Conservation (phyloP, 192 early-diverging fungal genomes). For the Linderina pennispora region DNA sequence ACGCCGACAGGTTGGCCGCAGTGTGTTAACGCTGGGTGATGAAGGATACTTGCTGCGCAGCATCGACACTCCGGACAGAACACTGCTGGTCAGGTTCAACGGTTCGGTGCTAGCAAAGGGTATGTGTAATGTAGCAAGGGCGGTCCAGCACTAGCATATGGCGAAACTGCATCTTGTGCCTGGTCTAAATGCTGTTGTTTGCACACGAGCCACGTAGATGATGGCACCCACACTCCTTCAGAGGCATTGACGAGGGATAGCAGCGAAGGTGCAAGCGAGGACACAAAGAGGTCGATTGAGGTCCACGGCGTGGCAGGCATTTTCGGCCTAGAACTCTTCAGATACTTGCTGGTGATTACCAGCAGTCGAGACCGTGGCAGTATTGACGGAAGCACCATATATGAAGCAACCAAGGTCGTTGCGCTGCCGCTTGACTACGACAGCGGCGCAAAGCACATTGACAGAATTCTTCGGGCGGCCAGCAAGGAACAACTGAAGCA, state of each 20-base stretch:
- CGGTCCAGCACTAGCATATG: background rate
- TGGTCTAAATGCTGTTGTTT: background rate
- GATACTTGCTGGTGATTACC: constrained; percentile 30
- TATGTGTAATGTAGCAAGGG: background rate
- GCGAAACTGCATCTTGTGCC: background rate
- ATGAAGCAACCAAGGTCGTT: constrained; percentile 13
- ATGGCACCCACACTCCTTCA: too few relatives aligned
- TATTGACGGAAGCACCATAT: constrained; percentile 15
- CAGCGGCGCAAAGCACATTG: constrained; percentile 7
- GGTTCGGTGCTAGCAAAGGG: constrained; percentile 9
- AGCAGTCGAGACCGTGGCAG: constrained; percentile 23
- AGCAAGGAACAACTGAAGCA: background rate
- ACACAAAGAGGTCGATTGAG: background rate
- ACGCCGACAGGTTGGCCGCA: constrained; percentile 16
- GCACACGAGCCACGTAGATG: too few relatives aligned
- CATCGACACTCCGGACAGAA: constrained; percentile 11
- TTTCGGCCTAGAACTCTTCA: constrained; percentile 20
- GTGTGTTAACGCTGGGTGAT: constrained; percentile 13
- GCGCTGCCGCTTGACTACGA: constrained; percentile 29
- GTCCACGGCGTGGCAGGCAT: constrained; percentile 29
- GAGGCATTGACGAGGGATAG: too few relatives aligned
- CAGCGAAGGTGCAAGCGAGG: too few relatives aligned
- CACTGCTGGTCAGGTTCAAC: constrained; percentile 21
- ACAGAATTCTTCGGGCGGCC: constrained; percentile 1
- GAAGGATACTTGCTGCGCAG: constrained; percentile 31